Evolutionary conservation across 169 alveolate genomes (phyloP).

Genomic region (Sarcocystis neurona): DNA sequence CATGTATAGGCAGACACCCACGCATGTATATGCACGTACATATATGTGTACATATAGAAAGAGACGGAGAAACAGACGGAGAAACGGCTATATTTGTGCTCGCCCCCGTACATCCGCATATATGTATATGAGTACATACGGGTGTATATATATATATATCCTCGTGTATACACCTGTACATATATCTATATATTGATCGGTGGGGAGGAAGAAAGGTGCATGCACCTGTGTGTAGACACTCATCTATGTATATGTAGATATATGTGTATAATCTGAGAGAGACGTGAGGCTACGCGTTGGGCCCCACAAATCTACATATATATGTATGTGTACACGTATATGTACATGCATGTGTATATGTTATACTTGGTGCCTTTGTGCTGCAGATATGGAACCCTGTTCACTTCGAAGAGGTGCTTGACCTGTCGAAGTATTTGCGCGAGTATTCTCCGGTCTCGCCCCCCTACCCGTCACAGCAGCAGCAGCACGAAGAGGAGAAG

Average conservation of each 20-base stretch:
- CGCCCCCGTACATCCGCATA: too few relatives aligned
- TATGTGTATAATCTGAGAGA: background rate
- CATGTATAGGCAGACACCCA: background rate
- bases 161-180: conserved; percentile 9
- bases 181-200: background rate
- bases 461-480: background rate
- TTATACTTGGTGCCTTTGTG: background rate
- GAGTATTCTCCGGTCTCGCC: too few relatives aligned
- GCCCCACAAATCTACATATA: too few relatives aligned
- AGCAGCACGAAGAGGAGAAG: background rate
- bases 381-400: conserved; percentile 67
- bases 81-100: too few relatives aligned
- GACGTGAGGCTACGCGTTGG: too few relatives aligned
- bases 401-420: conserved; percentile 57
- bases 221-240: conserved; percentile 1
- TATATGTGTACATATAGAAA: too few relatives aligned
- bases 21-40: too few relatives aligned
- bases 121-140: too few relatives aligned
- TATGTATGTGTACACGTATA: too few relatives aligned
- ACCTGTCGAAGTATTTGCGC: conserved; percentile 53
- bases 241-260: conserved; percentile 10
- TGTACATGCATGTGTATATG: too few relatives aligned
- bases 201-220: too few relatives aligned
- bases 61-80: background rate
- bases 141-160: background rate